These are phyloP conservation scores for Hyaloscypha hepaticicola DNA, from an alignment of 495 filamentous ascomycete genomes.

Conservation along the genomic window DNA sequence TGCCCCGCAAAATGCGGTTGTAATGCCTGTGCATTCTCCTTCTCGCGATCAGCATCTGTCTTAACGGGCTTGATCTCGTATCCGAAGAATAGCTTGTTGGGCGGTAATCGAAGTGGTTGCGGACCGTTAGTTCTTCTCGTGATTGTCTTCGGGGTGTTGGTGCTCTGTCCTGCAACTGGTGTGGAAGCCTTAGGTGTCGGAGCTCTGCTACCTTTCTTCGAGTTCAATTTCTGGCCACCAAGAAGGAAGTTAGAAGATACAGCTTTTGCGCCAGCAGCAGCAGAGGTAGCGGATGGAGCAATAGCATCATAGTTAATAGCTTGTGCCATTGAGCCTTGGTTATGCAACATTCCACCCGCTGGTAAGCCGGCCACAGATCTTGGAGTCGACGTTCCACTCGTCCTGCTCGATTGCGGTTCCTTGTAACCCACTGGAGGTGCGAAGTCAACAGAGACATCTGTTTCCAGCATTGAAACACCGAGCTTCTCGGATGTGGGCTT, in stretches of 20 bases:
- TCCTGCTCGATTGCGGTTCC: conserved; percentile 64
- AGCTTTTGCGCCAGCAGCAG: conserved; percentile 58
- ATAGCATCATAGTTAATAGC: conserved; percentile 97
- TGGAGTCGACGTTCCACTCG: conserved; percentile 62
- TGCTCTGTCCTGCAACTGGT: conserved; percentile 67
- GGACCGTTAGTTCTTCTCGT: conserved; percentile 68
- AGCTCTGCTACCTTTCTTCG: conserved; percentile 76
- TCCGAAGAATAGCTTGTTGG: conserved; percentile 92
- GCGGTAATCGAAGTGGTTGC: conserved; percentile 80
- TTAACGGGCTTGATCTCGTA: conserved; percentile 87
- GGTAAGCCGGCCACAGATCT: conserved; percentile 58
- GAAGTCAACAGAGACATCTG: conserved; percentile 93
- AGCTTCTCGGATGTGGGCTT: conserved; percentile 77
- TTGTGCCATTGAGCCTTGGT: conserved; percentile 91
- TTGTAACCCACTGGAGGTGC: conserved; percentile 91
- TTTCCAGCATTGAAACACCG: conserved; percentile 90
- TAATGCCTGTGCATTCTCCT: conserved; percentile 57
- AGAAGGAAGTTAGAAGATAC: conserved; percentile 76
- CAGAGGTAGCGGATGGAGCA: conserved; percentile 68
- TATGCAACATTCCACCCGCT: conserved; percentile 70
- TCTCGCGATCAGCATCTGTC: conserved; percentile 71
- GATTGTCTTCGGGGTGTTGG: conserved; percentile 49
- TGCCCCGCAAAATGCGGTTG: conserved; percentile 82
- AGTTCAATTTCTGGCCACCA: conserved; percentile 73
- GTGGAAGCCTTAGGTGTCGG: conserved; percentile 80